phyloP scores from a whole-genome alignment of 2,329 filamentous ascomycete species.

The Talaromyces sp. region DNA sequence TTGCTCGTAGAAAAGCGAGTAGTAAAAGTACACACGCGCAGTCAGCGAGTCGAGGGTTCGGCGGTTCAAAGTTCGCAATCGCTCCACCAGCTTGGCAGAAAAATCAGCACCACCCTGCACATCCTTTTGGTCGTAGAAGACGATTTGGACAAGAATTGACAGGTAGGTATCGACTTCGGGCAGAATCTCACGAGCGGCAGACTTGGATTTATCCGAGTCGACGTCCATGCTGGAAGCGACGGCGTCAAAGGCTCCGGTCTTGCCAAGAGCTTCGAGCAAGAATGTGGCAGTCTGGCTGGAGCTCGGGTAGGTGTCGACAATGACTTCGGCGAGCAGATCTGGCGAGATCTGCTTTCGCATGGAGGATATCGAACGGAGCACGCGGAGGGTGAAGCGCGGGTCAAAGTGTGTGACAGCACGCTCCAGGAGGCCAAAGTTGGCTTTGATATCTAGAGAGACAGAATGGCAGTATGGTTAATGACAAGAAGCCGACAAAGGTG shows the following conservation, averaged over 20 bases:
- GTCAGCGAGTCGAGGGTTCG: slow-evolving; percentile 90
- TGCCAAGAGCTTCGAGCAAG: slow-evolving; percentile 66
- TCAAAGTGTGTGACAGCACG: slow-evolving; percentile 91
- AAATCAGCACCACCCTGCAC: slow-evolving; percentile 77
- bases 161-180: slow-evolving; percentile 88
- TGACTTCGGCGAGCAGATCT: slow-evolving; percentile 74
- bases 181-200: slow-evolving; percentile 66
- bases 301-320: slow-evolving; percentile 72
- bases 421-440: slow-evolving; percentile 87
- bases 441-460: slow-evolving; percentile 72
- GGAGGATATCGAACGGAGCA: slow-evolving; percentile 89
- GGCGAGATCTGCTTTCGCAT: slow-evolving; percentile 86
- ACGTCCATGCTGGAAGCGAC: slow-evolving; percentile 68
- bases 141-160: slow-evolving; percentile 79
- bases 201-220: slow-evolving; percentile 64
- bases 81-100: slow-evolving; percentile 76
- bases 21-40: slow-evolving; percentile 97
- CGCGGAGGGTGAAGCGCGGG: slow-evolving; percentile 88
- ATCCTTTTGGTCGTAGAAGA: slow-evolving; percentile 80
- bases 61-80: slow-evolving; percentile 83
- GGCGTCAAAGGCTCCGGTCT: slow-evolving; percentile 60
- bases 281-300: slow-evolving; percentile 64
- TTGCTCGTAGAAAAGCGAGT: slow-evolving; percentile 90
- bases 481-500: not conserved
- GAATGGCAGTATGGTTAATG: slow-evolving; percentile 2